phyloP scores from a whole-genome alignment of 2,329 filamentous ascomycete genomes.

The Cucurbitaria berberidis region DNA sequence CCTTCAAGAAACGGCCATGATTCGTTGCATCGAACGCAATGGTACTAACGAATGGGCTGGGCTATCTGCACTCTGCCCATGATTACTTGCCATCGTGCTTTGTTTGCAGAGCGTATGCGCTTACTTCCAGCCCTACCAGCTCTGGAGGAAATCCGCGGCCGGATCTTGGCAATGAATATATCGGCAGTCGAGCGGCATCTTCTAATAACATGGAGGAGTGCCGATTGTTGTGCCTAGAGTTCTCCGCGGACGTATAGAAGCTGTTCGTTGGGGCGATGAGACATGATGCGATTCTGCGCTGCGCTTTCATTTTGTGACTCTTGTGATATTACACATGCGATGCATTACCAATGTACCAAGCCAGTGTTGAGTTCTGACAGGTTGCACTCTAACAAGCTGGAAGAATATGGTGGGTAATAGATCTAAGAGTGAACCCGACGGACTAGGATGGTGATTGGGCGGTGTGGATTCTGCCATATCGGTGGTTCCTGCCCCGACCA shows the following conservation, averaged over 20 bases:
- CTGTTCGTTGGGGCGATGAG: neutral
- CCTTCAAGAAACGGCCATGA: neutral
- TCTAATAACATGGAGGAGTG: neutral
- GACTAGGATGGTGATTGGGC: neutral
- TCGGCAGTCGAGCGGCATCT: slow-evolving; percentile 5
- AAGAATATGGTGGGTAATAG: neutral
- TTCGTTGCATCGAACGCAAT: neutral
- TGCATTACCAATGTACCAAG: neutral
- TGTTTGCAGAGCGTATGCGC: neutral
- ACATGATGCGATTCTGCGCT: neutral
- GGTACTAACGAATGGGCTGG: neutral
- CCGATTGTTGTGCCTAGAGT: neutral
- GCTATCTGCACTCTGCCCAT: neutral
- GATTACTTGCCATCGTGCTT: slow-evolving; percentile 2
- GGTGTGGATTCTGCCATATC: neutral
- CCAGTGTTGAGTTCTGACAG: neutral
- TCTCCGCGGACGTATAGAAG: neutral
- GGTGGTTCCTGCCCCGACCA: neutral
- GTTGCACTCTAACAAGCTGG: neutral
- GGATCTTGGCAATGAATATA: neutral
- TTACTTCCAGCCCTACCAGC: neutral
- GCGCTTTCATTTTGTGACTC: neutral
- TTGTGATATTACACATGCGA: neutral
- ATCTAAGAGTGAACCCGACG: neutral
- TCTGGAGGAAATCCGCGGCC: slow-evolving; percentile 1